A percentile compares a stretch with the other conserved stretches of the same genome.
Conservation (phyloP, 2,329 filamentous ascomycete genomes). For the Ilyonectria robusta region DNA sequence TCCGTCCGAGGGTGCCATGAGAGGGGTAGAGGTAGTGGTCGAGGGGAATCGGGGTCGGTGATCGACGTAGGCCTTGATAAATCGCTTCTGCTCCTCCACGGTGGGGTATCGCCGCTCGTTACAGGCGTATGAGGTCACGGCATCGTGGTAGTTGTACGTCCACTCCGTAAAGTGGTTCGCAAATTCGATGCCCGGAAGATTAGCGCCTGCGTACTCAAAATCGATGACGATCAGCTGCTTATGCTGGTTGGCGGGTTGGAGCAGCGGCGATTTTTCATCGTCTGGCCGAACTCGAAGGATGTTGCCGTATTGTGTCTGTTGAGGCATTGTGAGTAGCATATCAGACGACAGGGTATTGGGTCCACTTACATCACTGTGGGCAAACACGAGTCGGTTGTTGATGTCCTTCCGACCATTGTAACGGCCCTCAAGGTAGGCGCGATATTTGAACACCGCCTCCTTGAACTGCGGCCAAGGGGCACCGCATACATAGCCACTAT, state of each 20-base stretch:
- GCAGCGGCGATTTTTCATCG: slow-evolving; percentile 84
- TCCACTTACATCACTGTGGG: slow-evolving; percentile 91
- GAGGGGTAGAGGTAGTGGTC: slow-evolving; percentile 63
- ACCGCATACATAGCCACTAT: slow-evolving; percentile 83
- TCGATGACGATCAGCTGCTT: slow-evolving; percentile 98
- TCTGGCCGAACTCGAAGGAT: slow-evolving; percentile 82
- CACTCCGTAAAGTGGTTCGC: slow-evolving; percentile 99
- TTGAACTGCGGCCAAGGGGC: slow-evolving; percentile 86
- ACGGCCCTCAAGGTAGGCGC: slow-evolving; percentile 77
- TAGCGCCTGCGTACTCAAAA: slow-evolving; percentile 96
- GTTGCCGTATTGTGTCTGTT: slow-evolving; percentile 96
- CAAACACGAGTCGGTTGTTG: slow-evolving; percentile 86
- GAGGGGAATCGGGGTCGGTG: slow-evolving; percentile 80
- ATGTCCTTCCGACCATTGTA: slow-evolving; percentile 79
- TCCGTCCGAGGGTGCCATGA: slow-evolving; percentile 62
- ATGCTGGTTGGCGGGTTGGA: slow-evolving; percentile 92
- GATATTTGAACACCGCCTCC: slow-evolving; percentile 81
- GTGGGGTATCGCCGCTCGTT: slow-evolving; percentile 81
- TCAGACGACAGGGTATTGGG: neutral
- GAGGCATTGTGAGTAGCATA: slow-evolving; percentile 24
- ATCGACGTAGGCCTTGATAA: slow-evolving; percentile 87
- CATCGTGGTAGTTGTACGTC: slow-evolving; percentile 97
- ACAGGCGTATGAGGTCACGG: slow-evolving; percentile 75
- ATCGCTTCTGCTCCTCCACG: slow-evolving; percentile 84
- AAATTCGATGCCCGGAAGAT: slow-evolving; percentile 89